Conservation (phyloP, 164 flowering plant species). For the Vitis rupestris region DNA sequence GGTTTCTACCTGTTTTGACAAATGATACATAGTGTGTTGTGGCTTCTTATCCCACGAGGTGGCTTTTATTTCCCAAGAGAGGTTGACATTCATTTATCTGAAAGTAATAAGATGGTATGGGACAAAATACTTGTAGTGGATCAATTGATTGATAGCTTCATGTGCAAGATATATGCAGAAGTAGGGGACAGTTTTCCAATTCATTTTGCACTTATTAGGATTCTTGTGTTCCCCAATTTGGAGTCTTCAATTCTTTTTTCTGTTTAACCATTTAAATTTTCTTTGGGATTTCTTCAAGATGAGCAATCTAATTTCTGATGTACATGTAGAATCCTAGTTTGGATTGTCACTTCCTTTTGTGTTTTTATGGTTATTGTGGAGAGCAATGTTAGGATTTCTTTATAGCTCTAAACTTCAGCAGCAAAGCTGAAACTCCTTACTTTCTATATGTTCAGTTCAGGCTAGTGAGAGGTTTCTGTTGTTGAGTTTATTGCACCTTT, state of each 20-base stretch:
- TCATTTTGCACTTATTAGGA: background rate
- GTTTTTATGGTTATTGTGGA: background rate
- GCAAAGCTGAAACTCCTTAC: background rate
- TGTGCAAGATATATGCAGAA: background rate
- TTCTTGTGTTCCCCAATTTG: background rate
- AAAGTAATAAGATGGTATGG: too few species aligned
- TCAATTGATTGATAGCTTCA: too few species aligned
- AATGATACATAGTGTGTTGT: too few species aligned
- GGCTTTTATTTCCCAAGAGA: too few species aligned
- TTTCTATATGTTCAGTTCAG: background rate
- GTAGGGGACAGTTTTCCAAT: background rate
- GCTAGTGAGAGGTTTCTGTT: background rate
- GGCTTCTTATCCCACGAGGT: too few species aligned
- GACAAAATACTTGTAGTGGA: too few species aligned
- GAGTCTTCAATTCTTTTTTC: background rate
- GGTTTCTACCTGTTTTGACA: too few species aligned
- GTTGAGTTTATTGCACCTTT: too few species aligned
- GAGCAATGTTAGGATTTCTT: background rate
- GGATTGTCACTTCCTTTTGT: background rate
- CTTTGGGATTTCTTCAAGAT: background rate
- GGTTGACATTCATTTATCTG: too few species aligned
- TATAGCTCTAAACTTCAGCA: background rate
- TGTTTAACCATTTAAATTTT: background rate
- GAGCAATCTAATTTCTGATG: background rate
- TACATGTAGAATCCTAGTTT: background rate